These are phyloP conservation scores for Pseudogymnoascus verrucosus DNA, from an alignment of 2,329 filamentous ascomycete species.

Conservation along the genomic window DNA sequence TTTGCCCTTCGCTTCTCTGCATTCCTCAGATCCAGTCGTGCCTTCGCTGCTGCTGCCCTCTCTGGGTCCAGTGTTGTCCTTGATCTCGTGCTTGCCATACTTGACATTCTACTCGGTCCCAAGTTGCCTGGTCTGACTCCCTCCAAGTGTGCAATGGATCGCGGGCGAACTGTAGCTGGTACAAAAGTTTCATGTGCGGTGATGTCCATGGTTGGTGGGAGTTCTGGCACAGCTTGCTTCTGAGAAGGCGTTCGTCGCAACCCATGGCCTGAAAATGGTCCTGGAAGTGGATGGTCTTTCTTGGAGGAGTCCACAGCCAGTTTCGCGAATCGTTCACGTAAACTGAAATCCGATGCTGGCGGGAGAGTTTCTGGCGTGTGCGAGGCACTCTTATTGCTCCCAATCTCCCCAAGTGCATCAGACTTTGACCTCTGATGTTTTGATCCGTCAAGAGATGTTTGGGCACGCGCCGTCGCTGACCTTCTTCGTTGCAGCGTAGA, in stretches of 20 bases:
- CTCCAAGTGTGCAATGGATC: conserved; percentile 43
- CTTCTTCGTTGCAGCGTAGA: not conserved
- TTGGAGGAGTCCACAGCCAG: not conserved
- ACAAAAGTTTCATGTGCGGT: not conserved
- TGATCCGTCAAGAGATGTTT: not conserved
- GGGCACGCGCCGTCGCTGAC: not conserved
- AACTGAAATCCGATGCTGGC: not conserved
- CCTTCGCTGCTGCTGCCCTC: conserved; percentile 28
- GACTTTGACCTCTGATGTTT: not conserved
- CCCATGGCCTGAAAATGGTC: not conserved
- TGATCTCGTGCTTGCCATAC: conserved; percentile 16
- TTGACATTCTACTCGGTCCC: conserved; percentile 5
- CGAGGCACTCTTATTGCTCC: not conserved
- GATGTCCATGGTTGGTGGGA: not conserved
- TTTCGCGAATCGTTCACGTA: conserved; percentile 3
- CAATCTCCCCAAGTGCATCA: conserved; percentile 1
- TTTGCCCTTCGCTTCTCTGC: conserved; percentile 21
- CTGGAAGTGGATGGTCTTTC: not conserved
- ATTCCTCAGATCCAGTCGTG: conserved; percentile 26
- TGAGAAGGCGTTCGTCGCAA: not conserved
- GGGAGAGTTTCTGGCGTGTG: not conserved
- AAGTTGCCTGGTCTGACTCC: conserved; percentile 33
- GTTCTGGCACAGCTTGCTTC: not conserved
- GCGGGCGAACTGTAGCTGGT: not conserved
- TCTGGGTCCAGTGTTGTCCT: conserved; percentile 25